These are phyloP conservation scores for Dunaliella primolecta DNA, from an alignment of 139 green algal genomes.

Conservation along the genomic window DNA sequence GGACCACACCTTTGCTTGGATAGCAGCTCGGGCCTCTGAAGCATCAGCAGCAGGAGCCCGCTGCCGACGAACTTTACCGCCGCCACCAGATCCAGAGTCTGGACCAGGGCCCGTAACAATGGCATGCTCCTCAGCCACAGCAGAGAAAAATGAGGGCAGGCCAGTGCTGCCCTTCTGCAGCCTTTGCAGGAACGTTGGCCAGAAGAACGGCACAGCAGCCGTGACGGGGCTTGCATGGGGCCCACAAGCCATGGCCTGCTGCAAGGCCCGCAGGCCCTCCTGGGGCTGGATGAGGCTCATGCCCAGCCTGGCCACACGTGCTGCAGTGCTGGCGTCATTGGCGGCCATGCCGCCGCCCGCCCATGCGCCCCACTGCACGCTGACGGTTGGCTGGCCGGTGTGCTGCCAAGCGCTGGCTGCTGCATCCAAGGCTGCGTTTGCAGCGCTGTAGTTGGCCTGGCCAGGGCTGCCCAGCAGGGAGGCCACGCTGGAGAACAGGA, in stretches of 20 bases:
- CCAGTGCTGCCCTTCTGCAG: neutral
- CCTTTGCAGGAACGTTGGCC: conserved; percentile 15
- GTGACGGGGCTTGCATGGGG: neutral
- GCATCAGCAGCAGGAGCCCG: no score
- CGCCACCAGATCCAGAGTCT: neutral
- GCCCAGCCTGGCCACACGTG: conserved; percentile 59
- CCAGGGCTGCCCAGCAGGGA: conserved; percentile 59
- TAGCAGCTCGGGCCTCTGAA: neutral
- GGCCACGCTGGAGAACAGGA: conserved; percentile 70
- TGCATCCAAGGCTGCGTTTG: conserved; percentile 61
- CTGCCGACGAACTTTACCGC: neutral
- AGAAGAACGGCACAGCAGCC: conserved; percentile 43
- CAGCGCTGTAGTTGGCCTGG: conserved; percentile 67
- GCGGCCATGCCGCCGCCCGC: conserved; percentile 67
- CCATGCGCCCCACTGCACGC: no score
- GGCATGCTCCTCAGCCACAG: neutral
- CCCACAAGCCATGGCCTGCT: neutral
- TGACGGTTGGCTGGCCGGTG: no score
- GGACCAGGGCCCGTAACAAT: neutral
- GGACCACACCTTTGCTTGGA: neutral
- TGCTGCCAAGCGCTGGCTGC: conserved; percentile 63
- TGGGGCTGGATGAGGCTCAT: conserved; percentile 55
- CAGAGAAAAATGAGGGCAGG: neutral
- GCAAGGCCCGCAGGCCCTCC: conserved; percentile 53
- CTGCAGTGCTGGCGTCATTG: conserved; percentile 37